Base-by-base conservation (phyloP, 2,329 filamentous ascomycete genomes). In the Dendryphion nanum region DNA sequence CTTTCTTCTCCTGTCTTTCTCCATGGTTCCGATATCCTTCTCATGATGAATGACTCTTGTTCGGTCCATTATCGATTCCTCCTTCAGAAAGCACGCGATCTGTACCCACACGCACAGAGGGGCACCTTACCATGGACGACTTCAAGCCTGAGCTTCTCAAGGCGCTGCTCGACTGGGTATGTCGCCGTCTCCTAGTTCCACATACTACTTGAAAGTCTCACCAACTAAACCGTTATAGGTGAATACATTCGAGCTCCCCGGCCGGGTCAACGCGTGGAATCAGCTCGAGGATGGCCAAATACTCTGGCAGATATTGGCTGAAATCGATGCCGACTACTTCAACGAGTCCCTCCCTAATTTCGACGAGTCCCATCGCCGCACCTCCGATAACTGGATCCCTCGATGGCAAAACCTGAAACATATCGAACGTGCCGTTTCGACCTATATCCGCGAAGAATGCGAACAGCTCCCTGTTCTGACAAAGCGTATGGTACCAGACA, bases 341-440 rank as follows among this genome's bases (percentile, higher is more conserved):
- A 58, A 63, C 35, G 69, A 68, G 36, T 57, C 56, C n/a, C 68
- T 76, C 8, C 73, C 73, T 15, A 64, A 63, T 37, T 59, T 63
- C 44, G 60, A 64, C 47, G 71, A 74, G 41, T 59, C 59, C 34
- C 59, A 69, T 41, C 62, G 67, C 33, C 65, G 63, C 32, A 55
- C 64, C n/a, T 59, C 59, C 5, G 68, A 70, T 47, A 71, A 72
- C 44, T 76, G 72, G 72, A 74, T 74, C 34, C 66, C 70, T 32
- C 63, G 68, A 64, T 75, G 72, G 72, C 72, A 75, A 63, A 75
- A 75, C 47, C 53, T 75, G 41, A 75, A 75, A 54, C 68, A 73
- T 45, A 66, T 75, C 46, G 70, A 74, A 50, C 68, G 70, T 28
- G 61, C 68, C 48, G 64, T 74, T 37, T 69, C 69, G 18, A 66